Conservation (phyloP, 2,329 filamentous ascomycete genomes). For the Aspergillus chevalieri region DNA sequence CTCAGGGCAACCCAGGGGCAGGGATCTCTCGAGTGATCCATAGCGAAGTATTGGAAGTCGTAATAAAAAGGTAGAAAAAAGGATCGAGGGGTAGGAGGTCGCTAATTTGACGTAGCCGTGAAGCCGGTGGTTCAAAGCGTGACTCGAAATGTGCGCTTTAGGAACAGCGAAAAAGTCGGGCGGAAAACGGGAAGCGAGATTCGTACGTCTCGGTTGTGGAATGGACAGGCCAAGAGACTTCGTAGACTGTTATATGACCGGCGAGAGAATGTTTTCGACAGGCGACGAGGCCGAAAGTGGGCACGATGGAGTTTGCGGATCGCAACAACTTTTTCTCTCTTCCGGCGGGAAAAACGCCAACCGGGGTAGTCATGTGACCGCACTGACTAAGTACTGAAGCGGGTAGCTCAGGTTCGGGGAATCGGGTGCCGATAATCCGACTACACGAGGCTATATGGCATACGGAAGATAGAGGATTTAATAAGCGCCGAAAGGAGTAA, state of each 20-base stretch:
- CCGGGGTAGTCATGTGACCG: background rate
- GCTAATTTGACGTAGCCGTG: background rate
- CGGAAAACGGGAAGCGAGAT: background rate
- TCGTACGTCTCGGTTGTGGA: background rate
- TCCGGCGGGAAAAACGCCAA: slow-evolving; percentile 15
- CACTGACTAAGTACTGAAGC: background rate
- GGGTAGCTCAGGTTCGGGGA: too few relatives aligned
- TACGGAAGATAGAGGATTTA: too few relatives aligned
- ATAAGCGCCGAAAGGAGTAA: too few relatives aligned
- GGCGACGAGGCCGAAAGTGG: background rate
- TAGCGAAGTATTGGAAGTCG: slow-evolving; percentile 31
- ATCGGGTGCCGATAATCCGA: too few relatives aligned
- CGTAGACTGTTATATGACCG: background rate
- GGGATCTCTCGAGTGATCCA: slow-evolving; percentile 96
- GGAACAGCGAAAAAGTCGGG: background rate
- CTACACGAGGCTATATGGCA: too few relatives aligned
- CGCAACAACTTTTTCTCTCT: slow-evolving; percentile 16
- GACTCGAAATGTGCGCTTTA: background rate
- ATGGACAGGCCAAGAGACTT: background rate
- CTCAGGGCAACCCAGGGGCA: slow-evolving; percentile 95
- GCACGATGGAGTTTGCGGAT: slow-evolving; percentile 8
- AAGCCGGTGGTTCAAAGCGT: background rate
- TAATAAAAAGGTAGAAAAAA: background rate
- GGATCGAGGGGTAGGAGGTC: background rate
- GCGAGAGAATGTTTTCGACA: background rate